phyloP scores from a whole-genome alignment of 768 basidiomycete species.

The Amanita inopinata region DNA sequence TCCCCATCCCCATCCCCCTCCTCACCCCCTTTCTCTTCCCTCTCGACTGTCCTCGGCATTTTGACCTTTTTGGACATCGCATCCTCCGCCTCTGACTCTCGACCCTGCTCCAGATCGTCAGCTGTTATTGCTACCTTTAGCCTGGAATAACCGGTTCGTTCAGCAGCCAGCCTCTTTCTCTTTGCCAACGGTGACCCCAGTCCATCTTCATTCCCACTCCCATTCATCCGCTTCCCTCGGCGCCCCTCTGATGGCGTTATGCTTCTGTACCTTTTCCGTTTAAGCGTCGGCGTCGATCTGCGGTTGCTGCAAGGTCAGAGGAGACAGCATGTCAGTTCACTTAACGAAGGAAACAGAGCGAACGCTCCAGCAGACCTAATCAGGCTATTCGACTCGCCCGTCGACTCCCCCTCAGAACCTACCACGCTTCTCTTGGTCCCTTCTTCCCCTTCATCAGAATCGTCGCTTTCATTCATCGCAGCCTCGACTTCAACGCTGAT shows the following conservation, averaged over 20 bases:
- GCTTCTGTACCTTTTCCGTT: constrained; percentile 65
- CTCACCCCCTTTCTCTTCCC: constrained; percentile 24
- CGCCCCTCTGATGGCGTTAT: constrained; percentile 58
- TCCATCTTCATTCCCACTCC: constrained; percentile 26
- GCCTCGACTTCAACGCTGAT: constrained; percentile 85
- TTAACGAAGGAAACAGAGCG: too few species aligned
- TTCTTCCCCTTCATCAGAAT: constrained; percentile 41
- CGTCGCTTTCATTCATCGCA: constrained; percentile 74
- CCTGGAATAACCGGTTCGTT: constrained; percentile 54
- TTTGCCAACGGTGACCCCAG: constrained; percentile 69
- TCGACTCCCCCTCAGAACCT: constrained; percentile 46
- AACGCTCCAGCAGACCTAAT: neutral
- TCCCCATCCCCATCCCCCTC: constrained; percentile 34
- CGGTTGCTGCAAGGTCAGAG: constrained; percentile 19
- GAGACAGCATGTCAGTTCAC: constrained; percentile 7
- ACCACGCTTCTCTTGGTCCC: constrained; percentile 30
- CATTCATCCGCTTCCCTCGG: constrained; percentile 22
- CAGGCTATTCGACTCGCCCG: constrained; percentile 36
- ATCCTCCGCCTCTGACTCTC: constrained; percentile 13
- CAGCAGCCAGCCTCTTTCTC: constrained; percentile 65
- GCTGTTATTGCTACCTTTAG: constrained; percentile 60
- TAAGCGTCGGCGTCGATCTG: constrained; percentile 33
- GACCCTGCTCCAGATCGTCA: constrained; percentile 29
- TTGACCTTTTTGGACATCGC: constrained; percentile 10
- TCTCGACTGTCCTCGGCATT: constrained; percentile 13